Evolutionary conservation across 2,329 filamentous ascomycete genomes (phyloP), one percentile per base, ranked within the genome.

Genomic region (Diaporthe citri): DNA sequence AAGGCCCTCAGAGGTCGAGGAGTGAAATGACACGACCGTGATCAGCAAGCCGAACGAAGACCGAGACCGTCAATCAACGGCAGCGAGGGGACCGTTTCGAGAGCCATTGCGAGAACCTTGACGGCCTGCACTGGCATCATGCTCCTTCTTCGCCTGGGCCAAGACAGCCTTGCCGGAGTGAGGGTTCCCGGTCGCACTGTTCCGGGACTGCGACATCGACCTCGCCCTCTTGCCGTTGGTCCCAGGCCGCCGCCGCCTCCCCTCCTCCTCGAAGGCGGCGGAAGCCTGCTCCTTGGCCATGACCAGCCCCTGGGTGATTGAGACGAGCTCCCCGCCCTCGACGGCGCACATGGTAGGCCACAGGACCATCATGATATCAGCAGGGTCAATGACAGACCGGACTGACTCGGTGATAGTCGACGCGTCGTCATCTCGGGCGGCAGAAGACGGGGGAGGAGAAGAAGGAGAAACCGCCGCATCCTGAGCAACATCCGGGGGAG

Each of bases 311-410:
- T 82, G 82, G 1, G 82, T 83, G 76, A 82, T 82, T 60, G 80
- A 80, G 77, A 81, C 78, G 62, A 81, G 80, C 66, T 82, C 81
- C 66, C 82, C 82, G 66, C 77, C 77, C 78, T 83, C 82, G 55
- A 83, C 77, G 20, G 79, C 79, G 56, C 81, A 82, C 80, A 83
- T 83, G 76, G 78, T 81, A 10, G 82, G 82, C 82, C 82, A 83
- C 31, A 83, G 80, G 6, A 83, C 82, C 1, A 83, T 77, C 52
- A 83, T 66, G 62, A 83, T 83, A 76, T 82, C 79, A 31, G 79
- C 78, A 0, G 82, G 81, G 55, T 81, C 81, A 43, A 82, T 75
- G 69, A 81, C 80, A 12, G 73, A 64, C 31, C 59, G 52, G 8
- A 48, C 15, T 7, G 74, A 57, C 25, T 73, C 70, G 20, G 72